Evolutionary conservation across 768 basidiomycete genomes (phyloP).

Genomic region (Sarcomyxa edulis): DNA sequence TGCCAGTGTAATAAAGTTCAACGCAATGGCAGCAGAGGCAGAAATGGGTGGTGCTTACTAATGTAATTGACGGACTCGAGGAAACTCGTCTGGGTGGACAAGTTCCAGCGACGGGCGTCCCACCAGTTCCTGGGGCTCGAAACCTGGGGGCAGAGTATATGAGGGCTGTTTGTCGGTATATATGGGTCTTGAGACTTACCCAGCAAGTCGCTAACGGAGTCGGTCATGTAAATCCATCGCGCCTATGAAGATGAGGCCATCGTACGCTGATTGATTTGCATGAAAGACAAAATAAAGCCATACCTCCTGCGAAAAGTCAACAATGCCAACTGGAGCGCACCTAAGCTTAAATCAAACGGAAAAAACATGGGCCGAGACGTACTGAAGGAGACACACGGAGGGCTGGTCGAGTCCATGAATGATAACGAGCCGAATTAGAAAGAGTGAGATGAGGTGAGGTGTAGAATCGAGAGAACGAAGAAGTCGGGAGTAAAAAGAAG

Average conservation of each 20-base stretch:
- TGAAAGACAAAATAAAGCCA: constrained; percentile 7
- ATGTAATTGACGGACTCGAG: constrained; percentile 61
- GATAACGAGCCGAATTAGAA: constrained; percentile 9
- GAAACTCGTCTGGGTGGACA: constrained; percentile 77
- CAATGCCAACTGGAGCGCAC: constrained; percentile 57
- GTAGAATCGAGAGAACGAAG: constrained; percentile 9
- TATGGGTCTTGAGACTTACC: constrained; percentile 28
- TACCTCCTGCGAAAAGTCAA: constrained; percentile 76
- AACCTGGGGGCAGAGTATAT: constrained; percentile 38
- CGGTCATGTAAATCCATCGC: constrained; percentile 62
- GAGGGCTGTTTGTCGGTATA: not conserved
- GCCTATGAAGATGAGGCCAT: constrained; percentile 39
- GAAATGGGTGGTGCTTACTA: constrained; percentile 36
- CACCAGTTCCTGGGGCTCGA: constrained; percentile 66
- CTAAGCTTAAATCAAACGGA: constrained; percentile 4
- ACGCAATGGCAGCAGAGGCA: not conserved
- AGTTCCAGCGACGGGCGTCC: constrained; percentile 67
- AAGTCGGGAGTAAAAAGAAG: constrained; percentile 1
- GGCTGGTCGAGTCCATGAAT: constrained; percentile 14
- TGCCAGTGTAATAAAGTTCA: constrained; percentile 17
- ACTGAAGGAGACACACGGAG: constrained; percentile 80
- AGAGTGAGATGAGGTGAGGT: constrained; percentile 11
- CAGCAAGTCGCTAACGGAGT: constrained; percentile 59
- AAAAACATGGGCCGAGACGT: constrained; percentile 24
- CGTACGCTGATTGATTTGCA: no score